Percentiles rank a stretch among this genome's conserved stretches.
Conservation (phyloP, 108 stramenopile species). For the Thalassiosira profunda region DNA sequence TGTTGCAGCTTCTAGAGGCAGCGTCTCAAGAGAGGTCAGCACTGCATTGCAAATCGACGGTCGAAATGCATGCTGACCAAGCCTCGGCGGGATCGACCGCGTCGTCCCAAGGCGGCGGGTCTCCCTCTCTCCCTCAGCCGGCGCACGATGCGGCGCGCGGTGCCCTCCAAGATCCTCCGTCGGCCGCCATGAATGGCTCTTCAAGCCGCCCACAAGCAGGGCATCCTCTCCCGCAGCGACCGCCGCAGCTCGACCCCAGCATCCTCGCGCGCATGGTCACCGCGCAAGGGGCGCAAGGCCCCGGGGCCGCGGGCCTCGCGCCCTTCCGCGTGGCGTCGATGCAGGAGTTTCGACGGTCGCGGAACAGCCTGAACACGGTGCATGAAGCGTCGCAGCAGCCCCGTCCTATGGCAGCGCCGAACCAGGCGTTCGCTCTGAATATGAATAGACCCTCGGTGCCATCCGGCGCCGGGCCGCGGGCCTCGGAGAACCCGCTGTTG, state of each 20-base stretch:
- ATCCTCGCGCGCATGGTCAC: constrained; percentile 40
- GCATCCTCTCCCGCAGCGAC: no score
- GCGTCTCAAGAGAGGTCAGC: no score
- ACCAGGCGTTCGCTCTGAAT: constrained; percentile 7
- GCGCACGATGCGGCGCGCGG: no score
- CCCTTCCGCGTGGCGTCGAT: constrained; percentile 38
- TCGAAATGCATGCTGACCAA: no score
- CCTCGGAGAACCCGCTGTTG: constrained; percentile 31
- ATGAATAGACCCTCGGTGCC: neutral
- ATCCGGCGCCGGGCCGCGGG: neutral
- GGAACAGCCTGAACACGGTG: constrained; percentile 15
- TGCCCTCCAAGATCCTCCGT: no score
- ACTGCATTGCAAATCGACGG: no score
- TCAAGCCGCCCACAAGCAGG: no score
- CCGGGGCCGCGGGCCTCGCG: constrained; percentile 1
- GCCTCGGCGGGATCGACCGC: no score
- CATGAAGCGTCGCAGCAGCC: neutral
- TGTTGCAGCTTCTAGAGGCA: no score
- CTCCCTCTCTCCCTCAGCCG: no score
- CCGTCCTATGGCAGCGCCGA: constrained; percentile 1
- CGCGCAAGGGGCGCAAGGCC: constrained; percentile 6
- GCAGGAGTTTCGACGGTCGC: constrained; percentile 24
- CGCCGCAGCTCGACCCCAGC: constrained; percentile 13
- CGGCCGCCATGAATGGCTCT: no score
- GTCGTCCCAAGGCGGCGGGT: no score